Base-by-base conservation (phyloP, 495 filamentous ascomycete genomes). In the Lentithecium fluviatile region DNA sequence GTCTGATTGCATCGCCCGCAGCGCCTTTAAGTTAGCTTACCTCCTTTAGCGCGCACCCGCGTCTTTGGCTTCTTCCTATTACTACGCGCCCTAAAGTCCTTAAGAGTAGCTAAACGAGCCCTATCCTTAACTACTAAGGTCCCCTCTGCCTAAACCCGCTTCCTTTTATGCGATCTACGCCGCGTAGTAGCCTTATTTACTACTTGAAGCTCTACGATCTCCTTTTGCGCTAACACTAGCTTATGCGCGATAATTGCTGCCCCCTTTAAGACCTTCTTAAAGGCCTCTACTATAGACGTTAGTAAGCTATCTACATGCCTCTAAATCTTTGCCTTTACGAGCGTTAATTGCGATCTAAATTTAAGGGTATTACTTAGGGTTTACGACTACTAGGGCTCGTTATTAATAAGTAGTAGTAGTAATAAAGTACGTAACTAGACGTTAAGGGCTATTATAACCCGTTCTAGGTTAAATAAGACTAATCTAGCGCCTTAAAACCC, bases 331-430 rank as follows among this genome's bases (percentile, higher is more conserved):
- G 7, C n/a, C 19, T 47, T 8, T 8, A 47, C 19, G 7, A 47
- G 21, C 7, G n/a, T 19, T 8, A 47, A 19, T 24, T 47, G 19
- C 21, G n/a, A 47, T 19, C 21, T 47, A 47, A 47, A 47, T 47
- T 47, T 11, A 8, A 47, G n/a, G 19, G 21, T 47, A 47, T 47
- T 47, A 47, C 21, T 19, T 47, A 47, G 21, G 17, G 21, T 47
- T 47, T 19, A 47, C 21, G 21, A 47, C n/a, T 17, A 47, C 21
- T 19, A 47, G n/a, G 19, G 21, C n/a, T 19, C 19, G 11, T 47
- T 47, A 19, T 47, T 47, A 47, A 47, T 47, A 47, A 47, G 11
- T 7, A 47, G n/a, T 47, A 47, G 21, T 47, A 47, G 19, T 47
- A 47, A 47, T 47, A 47, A 19, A 19, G 21, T 47, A 47, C 36